These are phyloP conservation scores for Brachypodium distachyon DNA, from an alignment of 202 grass and related monocot genomes.

Conservation along the genomic window DNA sequence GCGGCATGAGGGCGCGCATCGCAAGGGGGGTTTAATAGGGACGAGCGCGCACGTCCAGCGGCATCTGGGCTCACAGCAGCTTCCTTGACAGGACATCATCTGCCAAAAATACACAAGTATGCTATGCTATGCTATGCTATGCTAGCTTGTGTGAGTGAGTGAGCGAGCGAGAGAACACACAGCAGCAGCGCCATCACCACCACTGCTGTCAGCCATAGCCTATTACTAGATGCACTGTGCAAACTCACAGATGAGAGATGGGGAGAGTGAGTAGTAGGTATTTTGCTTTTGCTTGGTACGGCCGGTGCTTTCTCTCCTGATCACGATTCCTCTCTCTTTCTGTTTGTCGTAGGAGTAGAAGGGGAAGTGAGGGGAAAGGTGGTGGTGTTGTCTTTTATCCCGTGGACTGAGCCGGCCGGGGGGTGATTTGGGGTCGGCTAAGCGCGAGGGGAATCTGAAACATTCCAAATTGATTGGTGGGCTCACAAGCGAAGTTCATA, in stretches of 20 bases:
- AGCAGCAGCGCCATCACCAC: neutral
- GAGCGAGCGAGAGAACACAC: neutral
- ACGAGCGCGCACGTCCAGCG: slow-evolving; percentile 20
- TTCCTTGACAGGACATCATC: slow-evolving; percentile 93
- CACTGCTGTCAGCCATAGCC: slow-evolving; percentile 39
- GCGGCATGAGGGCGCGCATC: slow-evolving; percentile 37
- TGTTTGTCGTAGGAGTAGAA: slow-evolving; percentile 18
- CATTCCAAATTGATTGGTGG: slow-evolving; percentile 68
- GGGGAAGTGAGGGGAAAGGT: slow-evolving; percentile 25
- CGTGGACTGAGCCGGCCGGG: slow-evolving; percentile 60
- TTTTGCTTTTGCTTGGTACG: slow-evolving; percentile 12
- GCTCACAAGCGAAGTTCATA: slow-evolving; percentile 38
- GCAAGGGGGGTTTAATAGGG: slow-evolving; percentile 52
- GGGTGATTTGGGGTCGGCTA: neutral
- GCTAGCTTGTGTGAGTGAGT: slow-evolving; percentile 41
- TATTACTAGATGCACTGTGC: slow-evolving; percentile 53
- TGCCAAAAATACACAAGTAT: slow-evolving; percentile 77
- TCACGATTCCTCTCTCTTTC: neutral
- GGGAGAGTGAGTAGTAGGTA: neutral
- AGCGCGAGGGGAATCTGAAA: slow-evolving; percentile 72
- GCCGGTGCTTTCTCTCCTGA: neutral
- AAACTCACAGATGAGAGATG: slow-evolving; percentile 24
- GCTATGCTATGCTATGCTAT: slow-evolving; percentile 5
- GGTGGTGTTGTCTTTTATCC: slow-evolving; percentile 49
- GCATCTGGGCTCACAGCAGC: slow-evolving; percentile 61